Base-by-base conservation (phyloP, 2,329 filamentous ascomycete genomes). In the Aureobasidium sp. region DNA sequence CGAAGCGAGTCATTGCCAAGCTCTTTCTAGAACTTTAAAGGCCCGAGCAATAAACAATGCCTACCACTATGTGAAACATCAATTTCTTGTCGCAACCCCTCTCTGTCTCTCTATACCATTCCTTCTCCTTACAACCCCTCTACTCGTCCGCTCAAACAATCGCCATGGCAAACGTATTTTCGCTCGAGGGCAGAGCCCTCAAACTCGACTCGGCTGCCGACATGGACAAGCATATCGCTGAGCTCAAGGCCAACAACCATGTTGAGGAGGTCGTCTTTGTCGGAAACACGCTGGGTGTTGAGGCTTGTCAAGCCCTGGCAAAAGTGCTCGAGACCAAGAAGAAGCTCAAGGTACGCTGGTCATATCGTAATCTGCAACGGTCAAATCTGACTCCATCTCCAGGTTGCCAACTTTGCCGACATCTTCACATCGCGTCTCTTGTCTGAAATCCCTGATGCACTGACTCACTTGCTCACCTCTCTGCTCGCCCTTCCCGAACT, bases 361-460 rank as follows among this genome's bases (percentile, higher is more conserved):
- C 17, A 34, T 34, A 57, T 46, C 53, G 26, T 44, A 20, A 46
- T 24, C n/a, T n/a, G 20, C 52, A 56, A 56, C 52, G 52, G 52
- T 56, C 52, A 44, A 56, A 46, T 44, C 39, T 56, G 52, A 56
- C 55, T 37, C 34, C 2, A n/a, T 32, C 12, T 34, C 32, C 32
- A 34, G 85, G 80, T 87, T 71, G 92, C 90, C 72, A 96, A 97
- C 78, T 82, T 99, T 63, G 92, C 92, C 75, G 94, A 99, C 75
- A 96, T 99, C 80, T 99, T 97, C 80, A 99, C 44, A 29, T 26
- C 24, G 27, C 44, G 44, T 94, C 63, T 90, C 90, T 36, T 90
- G 94, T 68, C 85, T 97, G 94, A 99, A 75, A 99, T 99, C 66
- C 94, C 94, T 52, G 87, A 88, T 66, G 93, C 94, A 8, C 85